Evolutionary conservation across 1,284 basidiomycete genomes (phyloP), one percentile per base, ranked within the genome.

Genomic region (Amylostereum chailletii): DNA sequence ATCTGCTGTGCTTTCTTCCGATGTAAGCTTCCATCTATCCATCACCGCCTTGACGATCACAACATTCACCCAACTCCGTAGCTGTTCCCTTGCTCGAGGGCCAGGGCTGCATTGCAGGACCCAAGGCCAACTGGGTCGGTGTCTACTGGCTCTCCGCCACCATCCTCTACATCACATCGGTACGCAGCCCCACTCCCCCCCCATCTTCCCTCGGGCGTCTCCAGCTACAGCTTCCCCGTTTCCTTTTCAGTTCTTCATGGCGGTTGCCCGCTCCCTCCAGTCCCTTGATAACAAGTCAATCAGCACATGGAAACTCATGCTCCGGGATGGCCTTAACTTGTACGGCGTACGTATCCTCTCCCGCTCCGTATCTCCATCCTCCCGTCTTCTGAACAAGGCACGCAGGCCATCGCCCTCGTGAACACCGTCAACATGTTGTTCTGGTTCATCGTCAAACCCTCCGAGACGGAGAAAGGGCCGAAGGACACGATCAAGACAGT

Each of bases 71-170:
- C 49, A n/a, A 39, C 46, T 27, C 26, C 31, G 37, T 42, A 84
- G 83, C 79, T 50, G 84, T 90, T 3, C 83, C 85, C 27, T 75
- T 90, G 31, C 55, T 65, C 11, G 72, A 67, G 8, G 84, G 83
- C 29, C 87, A 90, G 60, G 87, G 87, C 2, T 90, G 87, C 65
- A 90, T 90, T 52, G 85, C 87, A 2, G 86, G 86, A 38, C 87
- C 87, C 30, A 81, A 80, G 56, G 65, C 74, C 56, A 79, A 75
- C 61, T 90, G 86, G 86, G 83, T 90, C 49, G 87, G 82, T 40
- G 77, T 90, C 57, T 90, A 90, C 71, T 90, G 87, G 87, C 63
- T 86, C 10, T 76, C 76, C 0, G 80, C 84, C 29, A 88, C 86
- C 37, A 47, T 87, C 42, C 71, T 89, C 19, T 90, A 86, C 65